phyloP scores from a whole-genome alignment of 306 rosid species.

The Rosa persica region DNA sequence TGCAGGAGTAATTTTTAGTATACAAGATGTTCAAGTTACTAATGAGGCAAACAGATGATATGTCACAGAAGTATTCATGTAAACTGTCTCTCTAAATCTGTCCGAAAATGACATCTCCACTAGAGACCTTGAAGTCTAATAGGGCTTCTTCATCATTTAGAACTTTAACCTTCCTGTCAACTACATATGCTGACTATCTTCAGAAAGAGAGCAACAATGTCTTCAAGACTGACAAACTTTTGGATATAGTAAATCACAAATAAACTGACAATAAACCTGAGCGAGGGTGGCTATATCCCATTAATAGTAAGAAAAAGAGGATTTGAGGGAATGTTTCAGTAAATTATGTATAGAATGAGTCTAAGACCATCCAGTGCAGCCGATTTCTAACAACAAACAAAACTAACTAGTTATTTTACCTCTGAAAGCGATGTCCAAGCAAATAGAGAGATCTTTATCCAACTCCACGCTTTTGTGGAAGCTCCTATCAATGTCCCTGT shows the following conservation, averaged over 20 bases:
- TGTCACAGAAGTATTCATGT: neutral
- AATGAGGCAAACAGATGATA: neutral
- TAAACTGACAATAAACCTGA: no score
- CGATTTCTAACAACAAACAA: no score
- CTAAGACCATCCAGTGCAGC: no score
- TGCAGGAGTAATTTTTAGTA: neutral
- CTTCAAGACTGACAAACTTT: neutral
- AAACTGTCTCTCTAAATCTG: constrained; percentile 52
- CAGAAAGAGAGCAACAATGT: constrained; percentile 17
- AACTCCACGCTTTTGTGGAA: no score
- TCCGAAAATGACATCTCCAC: constrained; percentile 73
- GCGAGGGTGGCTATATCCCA: no score
- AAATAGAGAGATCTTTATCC: no score
- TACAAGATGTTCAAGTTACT: neutral
- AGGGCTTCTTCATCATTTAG: constrained; percentile 86
- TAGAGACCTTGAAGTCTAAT: constrained; percentile 88
- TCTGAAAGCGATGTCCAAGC: no score
- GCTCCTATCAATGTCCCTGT: no score
- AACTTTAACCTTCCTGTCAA: constrained; percentile 70
- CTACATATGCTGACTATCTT: constrained; percentile 95
- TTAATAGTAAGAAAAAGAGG: neutral
- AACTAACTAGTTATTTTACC: no score
- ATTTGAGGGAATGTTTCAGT: neutral
- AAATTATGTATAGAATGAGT: no score
- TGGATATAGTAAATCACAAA: neutral